Evolutionary conservation across 2,329 filamentous ascomycete genomes (phyloP).

Genomic region (Onygenales sp.): DNA sequence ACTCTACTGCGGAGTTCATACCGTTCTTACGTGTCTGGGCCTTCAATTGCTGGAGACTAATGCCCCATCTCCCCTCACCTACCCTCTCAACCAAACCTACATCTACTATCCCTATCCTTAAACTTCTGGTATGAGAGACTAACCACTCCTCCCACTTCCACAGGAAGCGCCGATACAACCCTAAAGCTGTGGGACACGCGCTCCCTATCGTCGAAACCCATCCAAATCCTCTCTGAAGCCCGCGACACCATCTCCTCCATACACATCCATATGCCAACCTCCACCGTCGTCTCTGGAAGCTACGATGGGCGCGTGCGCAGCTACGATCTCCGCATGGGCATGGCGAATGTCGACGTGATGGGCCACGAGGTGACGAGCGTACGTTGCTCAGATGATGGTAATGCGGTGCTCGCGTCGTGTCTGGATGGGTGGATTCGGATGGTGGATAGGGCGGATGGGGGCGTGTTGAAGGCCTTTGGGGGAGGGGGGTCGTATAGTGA

Average conservation of each 20-base stretch:
- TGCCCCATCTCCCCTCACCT: neutral
- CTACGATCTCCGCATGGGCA: conserved; percentile 76
- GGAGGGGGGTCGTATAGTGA: conserved; percentile 21
- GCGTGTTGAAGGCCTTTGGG: conserved; percentile 62
- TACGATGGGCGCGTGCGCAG: conserved; percentile 73
- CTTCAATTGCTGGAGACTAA: neutral
- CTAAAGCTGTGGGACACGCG: conserved; percentile 35
- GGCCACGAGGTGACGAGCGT: conserved; percentile 64
- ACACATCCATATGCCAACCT: conserved; percentile 28
- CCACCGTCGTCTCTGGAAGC: conserved; percentile 59
- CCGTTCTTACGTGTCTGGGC: no score
- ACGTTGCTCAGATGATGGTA: conserved; percentile 59
- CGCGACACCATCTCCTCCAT: conserved; percentile 33
- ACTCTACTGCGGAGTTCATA: no score
- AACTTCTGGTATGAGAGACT: neutral
- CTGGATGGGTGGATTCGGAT: conserved; percentile 70
- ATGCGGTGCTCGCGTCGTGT: conserved; percentile 62
- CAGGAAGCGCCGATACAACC: conserved; percentile 35
- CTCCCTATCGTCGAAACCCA: conserved; percentile 31
- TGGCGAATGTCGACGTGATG: conserved; percentile 60
- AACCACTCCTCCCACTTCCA: neutral
- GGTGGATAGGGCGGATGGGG: conserved; percentile 68
- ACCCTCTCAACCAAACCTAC: no score
- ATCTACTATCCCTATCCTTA: neutral
- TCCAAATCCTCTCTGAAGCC: conserved; percentile 33